Percentiles rank a stretch among this genome's conserved stretches.
These are phyloP conservation scores for Leishmania gerbilli DNA, from an alignment of 208 protist species.

Conservation along the genomic window DNA sequence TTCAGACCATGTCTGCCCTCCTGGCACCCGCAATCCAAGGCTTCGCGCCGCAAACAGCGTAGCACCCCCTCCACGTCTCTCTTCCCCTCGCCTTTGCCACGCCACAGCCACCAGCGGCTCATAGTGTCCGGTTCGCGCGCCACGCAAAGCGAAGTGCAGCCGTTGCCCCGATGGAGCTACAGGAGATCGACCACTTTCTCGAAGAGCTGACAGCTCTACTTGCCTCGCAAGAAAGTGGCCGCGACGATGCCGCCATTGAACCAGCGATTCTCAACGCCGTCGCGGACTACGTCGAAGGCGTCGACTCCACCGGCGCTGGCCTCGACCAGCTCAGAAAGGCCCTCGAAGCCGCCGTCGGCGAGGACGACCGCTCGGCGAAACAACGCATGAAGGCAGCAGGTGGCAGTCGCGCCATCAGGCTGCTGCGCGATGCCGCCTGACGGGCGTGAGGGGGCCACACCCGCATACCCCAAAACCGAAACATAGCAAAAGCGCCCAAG, in stretches of 20 bases:
- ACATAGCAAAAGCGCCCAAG: neutral
- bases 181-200: slow-evolving; percentile 16
- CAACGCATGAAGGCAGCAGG: slow-evolving; percentile 27
- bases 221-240: neutral
- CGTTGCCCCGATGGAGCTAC: slow-evolving; percentile 10
- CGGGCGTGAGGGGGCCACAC: neutral
- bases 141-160: neutral
- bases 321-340: slow-evolving; percentile 13
- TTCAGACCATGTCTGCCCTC: neutral
- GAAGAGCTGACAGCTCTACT: slow-evolving; percentile 13
- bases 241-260: slow-evolving; percentile 9
- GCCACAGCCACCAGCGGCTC: neutral
- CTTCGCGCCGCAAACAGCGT: neutral
- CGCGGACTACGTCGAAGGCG: slow-evolving; percentile 33
- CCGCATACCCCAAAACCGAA: neutral
- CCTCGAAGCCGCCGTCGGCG: slow-evolving; percentile 8
- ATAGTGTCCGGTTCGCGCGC: neutral
- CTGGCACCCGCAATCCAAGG: neutral
- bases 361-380: neutral
- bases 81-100: neutral
- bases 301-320: slow-evolving; percentile 19
- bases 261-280: slow-evolving; percentile 23
- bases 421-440: slow-evolving; percentile 7
- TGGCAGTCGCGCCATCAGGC: slow-evolving; percentile 14
- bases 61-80: neutral